Evolutionary conservation across 352 stramenopile species (phyloP), one percentile per base, ranked within the genome.

Genomic region (Phytophthora foliorum): DNA sequence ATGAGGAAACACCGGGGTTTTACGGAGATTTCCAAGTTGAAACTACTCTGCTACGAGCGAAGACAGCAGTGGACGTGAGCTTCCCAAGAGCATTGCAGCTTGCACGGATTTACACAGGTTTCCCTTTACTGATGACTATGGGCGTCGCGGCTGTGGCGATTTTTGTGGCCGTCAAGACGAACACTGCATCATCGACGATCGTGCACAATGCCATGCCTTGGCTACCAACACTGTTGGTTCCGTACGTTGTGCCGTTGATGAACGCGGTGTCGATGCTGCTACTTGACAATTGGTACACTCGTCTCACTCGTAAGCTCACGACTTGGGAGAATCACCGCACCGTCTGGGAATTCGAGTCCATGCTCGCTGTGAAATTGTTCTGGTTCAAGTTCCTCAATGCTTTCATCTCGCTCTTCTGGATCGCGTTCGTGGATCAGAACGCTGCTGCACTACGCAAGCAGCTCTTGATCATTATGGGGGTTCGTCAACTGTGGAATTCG

Each of bases 361-460:
- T 90, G 78, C 78, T 94, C n/a, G 86, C 84, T 6, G 68, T 62
- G 22, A 94, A 94, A 54, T 63, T 94, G 16, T 94, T 92, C 44
- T 90, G 72, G 69, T 94, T 94, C 75, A 94, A 94, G 57, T 94
- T 92, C 54, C 60, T 94, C 29, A 94, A 94, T 46, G 86, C 86
- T 0, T 94, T 94, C 70, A 80, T 94, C 48, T 91, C 86, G 49
- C 82, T 94, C 29, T 91, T 91, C 44, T 92, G 81, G 81, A 79
- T 92, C 56, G 86, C 86, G 2, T 94, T 94, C 59, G 78, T 92
- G 2, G 82, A 91, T 17, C 77, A 71, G 1, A 72, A 90, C 46
- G 70, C 81, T 17, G 45, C 63, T 27, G 73, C 67, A 6, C 67
- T 94, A 22, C 77, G 84, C 10, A 82, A 89, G 14, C 84, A 94